Percentiles rank a stretch among this genome's conserved stretches.
These are phyloP conservation scores for Farysia itapuensis DNA, from an alignment of 1,284 basidiomycete genomes.

Conservation along the genomic window DNA sequence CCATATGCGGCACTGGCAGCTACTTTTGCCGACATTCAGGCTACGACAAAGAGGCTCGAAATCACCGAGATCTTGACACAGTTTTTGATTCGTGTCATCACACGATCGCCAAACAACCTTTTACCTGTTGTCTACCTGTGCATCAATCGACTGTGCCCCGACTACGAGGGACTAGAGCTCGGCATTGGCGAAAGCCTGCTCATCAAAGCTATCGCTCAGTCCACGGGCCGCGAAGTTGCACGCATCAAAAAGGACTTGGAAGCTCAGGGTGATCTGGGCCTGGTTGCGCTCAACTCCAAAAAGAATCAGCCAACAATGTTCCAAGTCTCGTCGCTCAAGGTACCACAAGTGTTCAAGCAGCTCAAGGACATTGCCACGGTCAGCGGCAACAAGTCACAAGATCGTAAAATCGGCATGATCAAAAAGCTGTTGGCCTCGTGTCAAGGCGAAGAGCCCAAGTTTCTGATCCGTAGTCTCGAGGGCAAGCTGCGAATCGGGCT, in stretches of 20 bases:
- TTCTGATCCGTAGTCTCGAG: conserved; percentile 90
- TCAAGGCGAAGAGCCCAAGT: conserved; percentile 85
- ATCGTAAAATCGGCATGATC: conserved; percentile 87
- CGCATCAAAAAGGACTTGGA: conserved; percentile 89
- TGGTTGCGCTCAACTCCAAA: conserved; percentile 91
- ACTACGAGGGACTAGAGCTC: conserved; percentile 92
- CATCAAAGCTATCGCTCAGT: conserved; percentile 92
- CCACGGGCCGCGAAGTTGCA: conserved; percentile 80
- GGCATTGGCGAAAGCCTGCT: conserved; percentile 94
- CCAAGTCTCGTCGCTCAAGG: conserved; percentile 85
- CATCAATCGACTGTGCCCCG: conserved; percentile 94
- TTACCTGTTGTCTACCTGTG: conserved; percentile 91
- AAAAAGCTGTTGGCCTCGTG: conserved; percentile 91
- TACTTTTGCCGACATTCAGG: conserved; percentile 86
- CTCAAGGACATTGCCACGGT: conserved; percentile 64
- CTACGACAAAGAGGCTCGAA: conserved; percentile 92
- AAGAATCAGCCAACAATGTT: conserved; percentile 92
- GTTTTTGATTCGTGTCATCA: conserved; percentile 85
- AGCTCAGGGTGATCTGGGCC: conserved; percentile 89
- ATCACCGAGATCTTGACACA: conserved; percentile 86
- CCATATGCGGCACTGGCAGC: conserved; percentile 90
- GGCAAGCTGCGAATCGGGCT: conserved; percentile 97
- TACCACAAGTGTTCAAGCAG: conserved; percentile 70
- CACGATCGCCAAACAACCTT: conserved; percentile 73
- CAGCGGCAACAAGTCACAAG: conserved; percentile 69